A percentile compares a stretch with the other conserved stretches of the same genome.
These are phyloP conservation scores for Penicillium daleae DNA, from an alignment of 495 filamentous ascomycete genomes.

Conservation along the genomic window DNA sequence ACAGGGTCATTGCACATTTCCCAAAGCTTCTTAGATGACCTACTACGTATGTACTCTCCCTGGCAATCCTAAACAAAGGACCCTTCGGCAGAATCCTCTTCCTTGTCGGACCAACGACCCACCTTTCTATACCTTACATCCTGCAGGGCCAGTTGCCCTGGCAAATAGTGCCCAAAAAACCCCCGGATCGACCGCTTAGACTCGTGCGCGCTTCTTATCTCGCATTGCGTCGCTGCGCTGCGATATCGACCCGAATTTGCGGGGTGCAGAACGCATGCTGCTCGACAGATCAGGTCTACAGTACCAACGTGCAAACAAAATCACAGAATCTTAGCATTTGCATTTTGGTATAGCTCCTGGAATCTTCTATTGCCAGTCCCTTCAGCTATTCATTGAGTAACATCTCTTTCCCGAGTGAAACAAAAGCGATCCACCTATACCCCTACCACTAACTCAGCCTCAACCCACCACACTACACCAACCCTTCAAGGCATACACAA, in stretches of 20 bases:
- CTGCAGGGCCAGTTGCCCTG: slow-evolving; percentile 1
- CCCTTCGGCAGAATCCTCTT: background rate
- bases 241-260: background rate
- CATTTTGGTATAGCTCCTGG: background rate
- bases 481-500: slow-evolving; percentile 9
- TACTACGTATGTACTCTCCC: no score
- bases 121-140: slow-evolving; percentile 12
- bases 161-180: background rate
- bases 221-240: slow-evolving; percentile 14
- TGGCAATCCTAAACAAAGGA: background rate
- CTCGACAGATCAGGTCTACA: background rate
- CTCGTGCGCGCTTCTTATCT: slow-evolving; percentile 19
- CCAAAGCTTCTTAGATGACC: background rate
- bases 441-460: background rate
- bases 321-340: background rate
- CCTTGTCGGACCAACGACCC: background rate
- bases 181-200: background rate
- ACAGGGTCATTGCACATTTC: no score
- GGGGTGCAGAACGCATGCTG: slow-evolving; percentile 21
- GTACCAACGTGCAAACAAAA: background rate
- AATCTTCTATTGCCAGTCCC: background rate
- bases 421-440: background rate
- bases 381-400: background rate
- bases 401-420: background rate
- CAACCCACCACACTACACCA: background rate